Evolutionary conservation across 2,329 filamentous ascomycete genomes (phyloP), one percentile per base, ranked within the genome.

Genomic region (Fonsecaea multimorphosa): DNA sequence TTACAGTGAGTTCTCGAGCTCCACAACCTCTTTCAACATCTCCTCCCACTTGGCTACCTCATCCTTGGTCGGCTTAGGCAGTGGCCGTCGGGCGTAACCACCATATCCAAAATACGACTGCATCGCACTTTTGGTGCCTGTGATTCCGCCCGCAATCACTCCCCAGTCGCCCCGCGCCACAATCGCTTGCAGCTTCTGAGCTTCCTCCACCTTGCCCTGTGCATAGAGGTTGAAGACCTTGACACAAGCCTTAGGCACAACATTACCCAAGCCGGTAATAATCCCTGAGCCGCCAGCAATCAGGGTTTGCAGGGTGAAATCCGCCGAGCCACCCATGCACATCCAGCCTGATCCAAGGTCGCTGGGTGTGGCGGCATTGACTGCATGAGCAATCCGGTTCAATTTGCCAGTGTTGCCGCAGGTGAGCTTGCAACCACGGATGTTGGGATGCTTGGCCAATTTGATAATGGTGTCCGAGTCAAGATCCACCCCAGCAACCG

Each of bases 361-460:
- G 66, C 76, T 79, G 11, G 71, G 61, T 12, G 74, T 73, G 6
- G 73, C 73, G 54, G 75, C 73, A 58, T 77, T 75, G 27, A 84
- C 78, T 27, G 78, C 76, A 1, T 83, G 81, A 0, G 83, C 81
- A 3, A 92, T 82, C 8, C 89, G 82, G 3, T 87, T 86, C 56
- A 92, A 84, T 77, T 92, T 92, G 65, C 87, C 89, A 34, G 91
- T 90, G 70, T 86, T 88, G n/a, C 89, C 89, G 73, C 89, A 91
- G 1, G 89, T 91, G 62, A 91, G 79, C 79, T 91, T 91, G 59
- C 88, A 86, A 32, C 88, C 89, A 58, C 90, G 85, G 70, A 91
- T 89, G 70, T 90, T 90, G 49, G 82, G 78, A 73, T 89, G 85
- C 65, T 82, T 76, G 12, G 84, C 83, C 3, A 91, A 79, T 0